Base-by-base conservation (phyloP, 1,284 basidiomycete species). In the Dichomitus squalens region DNA sequence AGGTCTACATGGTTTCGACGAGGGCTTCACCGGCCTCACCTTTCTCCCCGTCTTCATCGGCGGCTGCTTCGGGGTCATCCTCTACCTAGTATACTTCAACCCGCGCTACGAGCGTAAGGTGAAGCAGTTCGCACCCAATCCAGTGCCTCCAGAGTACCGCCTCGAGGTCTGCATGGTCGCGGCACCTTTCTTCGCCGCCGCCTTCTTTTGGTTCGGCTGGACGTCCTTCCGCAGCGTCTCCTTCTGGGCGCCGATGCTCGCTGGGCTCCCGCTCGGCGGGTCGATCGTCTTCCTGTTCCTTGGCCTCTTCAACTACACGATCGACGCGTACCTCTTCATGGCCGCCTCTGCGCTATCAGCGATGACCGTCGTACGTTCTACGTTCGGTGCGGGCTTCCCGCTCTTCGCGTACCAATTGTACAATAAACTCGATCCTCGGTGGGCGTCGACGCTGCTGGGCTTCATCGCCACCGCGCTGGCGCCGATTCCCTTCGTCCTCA, bases 121-220 rank as follows among this genome's bases (percentile, higher is more conserved):
- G 0, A 64, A 64, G 0, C 64, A 72, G 41, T 76, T 73, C 71
- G 73, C 73, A 2, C 74, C 73, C 1, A 57, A 65, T 33, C 73
- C 73, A 12, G 73, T 73, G 1, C 76, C 79, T 11, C 79, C 80
- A 8, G 81, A 83, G 66, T 74, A 74, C 57, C 74, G 81, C 20
- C 70, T 84, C 7, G 73, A 73, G 31, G 73, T 77, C 7, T 68
- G 74, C 23, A 69, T 77, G 68, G 63, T 71, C n/a, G 76, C 76
- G 2, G 77, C 75, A 1, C 76, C 77, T 3, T 58, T 76, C 14
- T 73, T 79, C 53, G 70, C 78, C 9, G 51, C 74, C 29, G 73
- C 75, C 3, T 76, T 78, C 61, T 79, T 79, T 71, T 74, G 73
- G 74, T 72, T 80, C 52, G 76, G 75, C 34, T 81, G 79, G 79